Conservation (phyloP, 148 eudicot species). For the Vaccinium macrocarpon region DNA sequence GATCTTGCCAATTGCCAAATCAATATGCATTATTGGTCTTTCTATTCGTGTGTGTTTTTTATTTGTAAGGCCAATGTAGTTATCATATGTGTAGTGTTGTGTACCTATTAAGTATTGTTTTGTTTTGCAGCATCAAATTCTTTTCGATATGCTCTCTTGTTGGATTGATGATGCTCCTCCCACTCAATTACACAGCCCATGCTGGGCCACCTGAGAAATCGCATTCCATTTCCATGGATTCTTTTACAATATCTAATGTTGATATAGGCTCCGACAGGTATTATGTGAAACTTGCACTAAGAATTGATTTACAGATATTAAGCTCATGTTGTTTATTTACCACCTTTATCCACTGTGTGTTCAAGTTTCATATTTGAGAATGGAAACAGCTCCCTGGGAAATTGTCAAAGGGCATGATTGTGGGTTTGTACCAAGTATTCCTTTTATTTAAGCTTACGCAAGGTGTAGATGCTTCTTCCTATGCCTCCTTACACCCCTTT, state of each 20-base stretch:
- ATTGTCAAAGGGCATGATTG: neutral
- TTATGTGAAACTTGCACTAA: conserved; percentile 5
- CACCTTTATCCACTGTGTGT: neutral
- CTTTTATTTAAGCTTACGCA: neutral
- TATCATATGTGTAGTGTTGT: neutral
- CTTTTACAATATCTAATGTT: conserved; percentile 75
- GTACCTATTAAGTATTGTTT: neutral
- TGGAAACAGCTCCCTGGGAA: neutral
- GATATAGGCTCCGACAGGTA: conserved; percentile 70
- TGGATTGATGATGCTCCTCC: conserved; percentile 70
- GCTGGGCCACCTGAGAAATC: conserved; percentile 29
- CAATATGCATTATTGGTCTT: neutral
- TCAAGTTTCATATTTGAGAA: neutral
- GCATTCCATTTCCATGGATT: conserved; percentile 63
- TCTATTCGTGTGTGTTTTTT: neutral
- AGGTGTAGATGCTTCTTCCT: neutral
- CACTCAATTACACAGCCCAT: conserved; percentile 54
- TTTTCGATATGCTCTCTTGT: conserved; percentile 67
- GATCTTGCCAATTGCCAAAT: neutral
- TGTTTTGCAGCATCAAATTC: conserved; percentile 68
- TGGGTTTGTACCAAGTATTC: neutral
- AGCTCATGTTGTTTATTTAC: neutral
- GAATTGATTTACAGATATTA: neutral
- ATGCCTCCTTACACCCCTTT: neutral
- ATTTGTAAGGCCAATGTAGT: neutral